These are phyloP conservation scores for Linnemannia hyalina DNA, from an alignment of 192 early-diverging fungal species.

Conservation along the genomic window DNA sequence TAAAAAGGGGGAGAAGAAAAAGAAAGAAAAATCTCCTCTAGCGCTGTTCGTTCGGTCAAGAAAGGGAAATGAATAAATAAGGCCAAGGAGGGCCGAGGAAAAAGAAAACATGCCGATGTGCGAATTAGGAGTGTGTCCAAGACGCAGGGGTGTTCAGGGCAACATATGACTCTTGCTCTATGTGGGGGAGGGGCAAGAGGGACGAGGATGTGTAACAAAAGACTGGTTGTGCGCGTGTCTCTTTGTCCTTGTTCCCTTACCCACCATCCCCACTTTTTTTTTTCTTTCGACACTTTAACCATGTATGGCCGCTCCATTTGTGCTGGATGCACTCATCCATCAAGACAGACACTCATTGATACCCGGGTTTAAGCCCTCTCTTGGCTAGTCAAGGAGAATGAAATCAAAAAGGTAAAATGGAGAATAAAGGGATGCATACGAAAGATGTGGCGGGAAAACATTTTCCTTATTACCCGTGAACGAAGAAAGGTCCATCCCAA, in stretches of 20 bases:
- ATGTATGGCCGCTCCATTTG: no score
- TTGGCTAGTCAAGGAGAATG: background rate
- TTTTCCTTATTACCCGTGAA: background rate
- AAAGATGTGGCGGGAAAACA: background rate
- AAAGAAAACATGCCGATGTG: background rate
- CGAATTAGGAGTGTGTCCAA: no score
- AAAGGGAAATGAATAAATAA: background rate
- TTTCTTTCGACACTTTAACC: background rate
- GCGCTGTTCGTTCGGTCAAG: background rate
- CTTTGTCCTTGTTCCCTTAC: background rate
- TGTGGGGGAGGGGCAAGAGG: background rate
- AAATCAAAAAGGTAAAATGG: background rate
- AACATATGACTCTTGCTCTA: background rate
- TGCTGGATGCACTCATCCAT: no score
- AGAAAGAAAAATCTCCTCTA: background rate
- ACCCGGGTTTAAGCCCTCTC: background rate
- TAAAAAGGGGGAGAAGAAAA: background rate
- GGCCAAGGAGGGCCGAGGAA: background rate
- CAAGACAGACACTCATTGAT: no score
- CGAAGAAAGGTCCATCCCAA: background rate
- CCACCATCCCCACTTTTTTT: background rate
- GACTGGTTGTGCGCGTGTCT: background rate
- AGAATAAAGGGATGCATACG: background rate
- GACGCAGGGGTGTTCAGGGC: background rate
- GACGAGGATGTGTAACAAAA: background rate